A percentile compares a stretch with the other conserved stretches of the same genome.
phyloP scores from a whole-genome alignment of 768 basidiomycete genomes.

The Psilocybe subaeruginosa region DNA sequence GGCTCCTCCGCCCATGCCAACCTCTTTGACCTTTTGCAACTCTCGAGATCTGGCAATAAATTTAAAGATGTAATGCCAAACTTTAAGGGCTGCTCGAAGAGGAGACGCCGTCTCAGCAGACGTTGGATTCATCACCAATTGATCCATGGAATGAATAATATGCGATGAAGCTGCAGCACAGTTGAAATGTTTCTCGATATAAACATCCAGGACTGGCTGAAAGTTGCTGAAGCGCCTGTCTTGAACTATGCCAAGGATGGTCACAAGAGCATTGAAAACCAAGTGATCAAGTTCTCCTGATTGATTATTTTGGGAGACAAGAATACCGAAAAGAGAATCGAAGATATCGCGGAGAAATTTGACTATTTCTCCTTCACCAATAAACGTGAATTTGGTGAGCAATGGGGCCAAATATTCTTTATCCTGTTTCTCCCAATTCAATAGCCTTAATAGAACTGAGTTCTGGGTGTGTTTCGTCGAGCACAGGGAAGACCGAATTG shows the following conservation, averaged over 20 bases:
- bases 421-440: conserved; percentile 82
- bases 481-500: conserved; percentile 87
- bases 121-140: conserved; percentile 74
- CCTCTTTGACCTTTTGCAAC: conserved; percentile 80
- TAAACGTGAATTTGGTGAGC: conserved; percentile 86
- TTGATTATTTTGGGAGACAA: conserved; percentile 75
- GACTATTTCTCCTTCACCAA: conserved; percentile 92
- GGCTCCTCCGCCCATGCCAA: conserved; percentile 77
- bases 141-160: conserved; percentile 87
- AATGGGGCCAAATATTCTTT: conserved; percentile 69
- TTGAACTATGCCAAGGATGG: conserved; percentile 88
- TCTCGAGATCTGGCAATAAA: conserved; percentile 91
- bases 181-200: conserved; percentile 88
- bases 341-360: conserved; percentile 92
- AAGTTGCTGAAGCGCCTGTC: conserved; percentile 96
- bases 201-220: conserved; percentile 90
- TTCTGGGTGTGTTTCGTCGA: conserved; percentile 95
- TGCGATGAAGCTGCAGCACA: conserved; percentile 81
- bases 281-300: conserved; percentile 80
- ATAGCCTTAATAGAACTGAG: conserved; percentile 73
- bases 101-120: conserved; percentile 73
- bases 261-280: conserved; percentile 90
- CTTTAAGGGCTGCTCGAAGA: conserved; percentile 89
- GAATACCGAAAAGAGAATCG: conserved; percentile 89
- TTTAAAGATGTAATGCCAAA: conserved; percentile 96